Base-by-base conservation (phyloP, 495 filamentous ascomycete species). In the Xylaria venustula region DNA sequence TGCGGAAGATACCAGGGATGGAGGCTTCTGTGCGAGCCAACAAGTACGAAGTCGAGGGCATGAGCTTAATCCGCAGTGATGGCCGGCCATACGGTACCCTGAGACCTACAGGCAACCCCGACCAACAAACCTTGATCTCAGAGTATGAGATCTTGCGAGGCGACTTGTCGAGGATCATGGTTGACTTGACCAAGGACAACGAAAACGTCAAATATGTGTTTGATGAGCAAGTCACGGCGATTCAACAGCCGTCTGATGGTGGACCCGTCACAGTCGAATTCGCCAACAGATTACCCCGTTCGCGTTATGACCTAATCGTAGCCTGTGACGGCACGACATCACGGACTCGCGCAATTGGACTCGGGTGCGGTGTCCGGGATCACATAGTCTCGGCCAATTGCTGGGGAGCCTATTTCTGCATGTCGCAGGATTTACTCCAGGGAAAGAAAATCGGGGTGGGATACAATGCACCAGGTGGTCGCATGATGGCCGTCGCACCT, bases 261-360 rank as follows among this genome's bases (percentile, higher is more conserved):
- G 66, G 42, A 58, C 69, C 64, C 36, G 54, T 71, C 44, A 62
- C 58, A 12, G 40, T 57, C 55, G 58, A 68, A 41, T 67, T 69
- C n/a, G 55, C 60, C 58, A 70, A 63, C 45, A 61, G 62, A 34
- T 54, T 60, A 9, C 64, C 73, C 17, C 64, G 68, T 15, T 54
- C 77, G 36, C 64, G 76, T 46, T 83, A 68, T 62, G 80, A 82
- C 62, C 70, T 83, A 20, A 73, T 83, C 30, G 71, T 83, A 36
- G 79, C 74, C 46, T 78, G 75, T 42, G 80, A 83, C 61, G 80
- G 80, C 14, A 71, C 74, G 4, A 79, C 71, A 3, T 83, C 81
- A 32, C 67, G 79, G 26, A 81, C 79, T 49, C 73, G 80, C 22
- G 75, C 77, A 8, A 68, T 80, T 42, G 79, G 76, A 5, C 64